These are phyloP conservation scores for Evansstolkia leycettana DNA, from an alignment of 495 filamentous ascomycete genomes.

Conservation along the genomic window DNA sequence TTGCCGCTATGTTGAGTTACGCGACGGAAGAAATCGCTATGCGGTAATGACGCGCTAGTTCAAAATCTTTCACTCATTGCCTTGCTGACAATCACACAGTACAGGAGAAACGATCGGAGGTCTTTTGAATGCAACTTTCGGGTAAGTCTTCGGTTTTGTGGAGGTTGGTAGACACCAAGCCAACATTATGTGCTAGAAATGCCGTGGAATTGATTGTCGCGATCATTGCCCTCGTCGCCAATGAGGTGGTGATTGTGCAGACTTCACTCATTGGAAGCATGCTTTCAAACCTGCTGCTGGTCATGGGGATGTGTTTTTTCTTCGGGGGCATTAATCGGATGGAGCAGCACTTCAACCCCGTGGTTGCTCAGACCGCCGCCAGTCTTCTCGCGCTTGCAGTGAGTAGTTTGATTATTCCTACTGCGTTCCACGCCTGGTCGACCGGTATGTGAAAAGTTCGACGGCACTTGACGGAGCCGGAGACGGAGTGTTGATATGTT, in stretches of 20 bases:
- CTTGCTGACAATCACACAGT: constrained; percentile 9
- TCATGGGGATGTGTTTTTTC: constrained; percentile 91
- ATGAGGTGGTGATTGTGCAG: constrained; percentile 76
- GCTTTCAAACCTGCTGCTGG: constrained; percentile 81
- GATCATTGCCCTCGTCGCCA: constrained; percentile 63
- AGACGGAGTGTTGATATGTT: no score
- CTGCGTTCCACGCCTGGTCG: constrained; percentile 60
- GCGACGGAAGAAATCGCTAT: constrained; percentile 44
- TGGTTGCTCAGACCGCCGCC: constrained; percentile 85
- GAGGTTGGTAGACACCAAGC: not conserved
- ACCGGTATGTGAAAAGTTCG: constrained; percentile 12
- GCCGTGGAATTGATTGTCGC: constrained; percentile 88
- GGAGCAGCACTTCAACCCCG: constrained; percentile 85
- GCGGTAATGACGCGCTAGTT: constrained; percentile 12
- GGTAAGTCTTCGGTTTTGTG: constrained; percentile 34
- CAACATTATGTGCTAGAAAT: constrained; percentile 33
- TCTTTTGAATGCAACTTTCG: constrained; percentile 78
- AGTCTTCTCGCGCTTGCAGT: constrained; percentile 72
- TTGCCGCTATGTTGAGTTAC: constrained; percentile 43
- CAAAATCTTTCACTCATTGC: not conserved
- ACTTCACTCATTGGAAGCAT: constrained; percentile 87
- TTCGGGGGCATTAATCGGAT: constrained; percentile 67
- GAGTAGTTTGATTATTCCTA: constrained; percentile 74
- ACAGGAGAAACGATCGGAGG: constrained; percentile 76
- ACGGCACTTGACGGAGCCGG: no score